phyloP scores from a whole-genome alignment of 23 red algal genomes.

The Chondrus crispus region DNA sequence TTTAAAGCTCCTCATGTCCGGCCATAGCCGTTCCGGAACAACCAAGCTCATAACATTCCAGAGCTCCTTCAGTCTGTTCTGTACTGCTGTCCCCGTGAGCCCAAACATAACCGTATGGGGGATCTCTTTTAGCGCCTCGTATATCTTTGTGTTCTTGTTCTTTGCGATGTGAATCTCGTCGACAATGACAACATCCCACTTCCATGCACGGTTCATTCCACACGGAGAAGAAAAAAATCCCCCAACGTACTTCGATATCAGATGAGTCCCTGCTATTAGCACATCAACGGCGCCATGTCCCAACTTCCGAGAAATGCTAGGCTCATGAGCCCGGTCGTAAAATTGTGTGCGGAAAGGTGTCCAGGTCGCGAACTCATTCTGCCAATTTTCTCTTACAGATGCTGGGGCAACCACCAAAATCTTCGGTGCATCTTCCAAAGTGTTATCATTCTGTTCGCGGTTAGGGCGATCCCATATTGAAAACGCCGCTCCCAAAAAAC shows the following conservation, averaged over 20 bases:
- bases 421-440: background rate
- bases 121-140: constrained; percentile 48
- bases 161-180: constrained; percentile 91
- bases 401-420: constrained; percentile 71
- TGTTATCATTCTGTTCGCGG: background rate
- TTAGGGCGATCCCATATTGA: constrained; percentile 16
- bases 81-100: constrained; percentile 91
- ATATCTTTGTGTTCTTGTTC: constrained; percentile 71
- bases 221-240: constrained; percentile 13
- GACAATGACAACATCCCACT: constrained; percentile 80
- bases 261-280: constrained; percentile 58
- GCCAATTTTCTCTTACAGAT: constrained; percentile 75
- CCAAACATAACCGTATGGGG: constrained; percentile 48
- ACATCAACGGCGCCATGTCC: constrained; percentile 15
- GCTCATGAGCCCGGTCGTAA: constrained; percentile 4
- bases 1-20: constrained; percentile 28
- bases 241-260: constrained; percentile 29
- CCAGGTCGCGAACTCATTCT: constrained; percentile 75
- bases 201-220: background rate
- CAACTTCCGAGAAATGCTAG: constrained; percentile 26
- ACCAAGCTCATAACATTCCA: constrained; percentile 60
- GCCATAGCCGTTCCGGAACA: constrained; percentile 49
- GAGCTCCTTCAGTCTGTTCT: constrained; percentile 81
- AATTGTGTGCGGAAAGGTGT: constrained; percentile 60
- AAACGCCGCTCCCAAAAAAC: constrained; percentile 65